Evolutionary conservation across 2,329 filamentous ascomycete genomes (phyloP), one percentile per base, ranked within the genome.

Genomic region (Sphaerostilbella broomeana): DNA sequence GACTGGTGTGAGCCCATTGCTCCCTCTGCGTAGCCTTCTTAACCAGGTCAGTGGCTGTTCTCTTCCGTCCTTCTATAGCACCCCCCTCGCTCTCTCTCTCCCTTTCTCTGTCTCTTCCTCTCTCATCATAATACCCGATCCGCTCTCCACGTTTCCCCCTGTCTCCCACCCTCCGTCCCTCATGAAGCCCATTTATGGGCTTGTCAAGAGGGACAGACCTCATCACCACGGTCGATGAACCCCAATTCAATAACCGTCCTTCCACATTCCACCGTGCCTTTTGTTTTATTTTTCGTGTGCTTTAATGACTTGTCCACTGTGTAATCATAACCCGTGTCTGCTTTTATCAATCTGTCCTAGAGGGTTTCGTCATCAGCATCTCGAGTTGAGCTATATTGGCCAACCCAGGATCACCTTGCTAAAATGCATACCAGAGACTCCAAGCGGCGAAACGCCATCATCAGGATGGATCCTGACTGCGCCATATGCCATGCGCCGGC

Each of bases 391-490:
- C 43, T 12, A 11, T 35, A 21, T 37, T 20, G 2, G n/a, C n/a
- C 24, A 29, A 32, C 41, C 22, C 25, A 35, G 33, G 35, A 37
- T 34, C 13, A 38, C 35, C 39, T 51, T 52, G 62, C 67, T 70
- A 69, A 71, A 58, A 75, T 75, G 70, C 69, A 68, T 65, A 48
- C 59, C 55, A 73, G 64, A 66, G 65, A 68, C 40, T 55, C 60
- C 31, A 61, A 64, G 51, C 51, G 56, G 52, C 63, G 65, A 52
- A 73, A 72, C 60, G 57, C 64, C 45, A 52, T 72, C 57, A 69
- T 74, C 59, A 79, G 70, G 60, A 81, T 82, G 76, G 79, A 83
- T 53, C 79, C 79, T 29, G 76, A 82, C 61, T 84, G 79, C 60
- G 79, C 79, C 38, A 78, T 84, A 55, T 83, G 79, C 59, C 68